Evolutionary conservation across 2,329 filamentous ascomycete genomes (phyloP), one percentile per base, ranked within the genome.

Genomic region (Neofusicoccum ribis): DNA sequence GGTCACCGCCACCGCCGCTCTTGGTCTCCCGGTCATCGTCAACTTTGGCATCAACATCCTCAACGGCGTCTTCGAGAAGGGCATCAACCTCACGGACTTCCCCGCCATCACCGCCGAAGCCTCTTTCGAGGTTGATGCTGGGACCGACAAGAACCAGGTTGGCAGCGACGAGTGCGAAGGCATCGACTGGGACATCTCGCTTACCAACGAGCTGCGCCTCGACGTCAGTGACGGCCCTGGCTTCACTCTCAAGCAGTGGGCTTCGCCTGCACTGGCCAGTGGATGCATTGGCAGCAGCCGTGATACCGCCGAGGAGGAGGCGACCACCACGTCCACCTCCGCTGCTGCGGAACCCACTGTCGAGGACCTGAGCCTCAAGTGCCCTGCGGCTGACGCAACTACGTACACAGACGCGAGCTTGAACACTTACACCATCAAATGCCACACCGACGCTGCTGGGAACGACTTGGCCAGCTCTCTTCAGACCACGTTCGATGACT

Each of bases 121-220:
- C n/a, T 37, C 63, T 0, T 54, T 68, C 15, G 56, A 54, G 36
- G 37, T 37, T 2, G 59, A 56, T 37, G 49, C n/a, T 64, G 64
- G 14, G 50, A 51, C 15, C 23, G 54, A 51, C 2, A 63, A 65
- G 41, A 43, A 39, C 15, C 44, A 65, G 47, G 47, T 62, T 15
- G 63, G 67, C 23, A 59, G 44, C 5, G 63, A 64, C 34, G 67
- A 65, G 0, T 68, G 67, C 23, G 62, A 56, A 36, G 67, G 67
- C 8, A 62, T 68, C 51, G 61, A 65, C 27, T 68, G 63, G 52
- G 49, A 54, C n/a, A 61, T 68, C 27, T 52, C 62, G 3, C 36
- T 67, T 1, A 51, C 46, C 56, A 68, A 68, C 37, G 62, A 67
- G 34, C 27, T 67, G 12, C 47, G 47, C 15, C 50, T 63, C 27